These are phyloP conservation scores for Chalaropsis thielavioides DNA, from an alignment of 2,329 filamentous ascomycete genomes.

Conservation along the genomic window DNA sequence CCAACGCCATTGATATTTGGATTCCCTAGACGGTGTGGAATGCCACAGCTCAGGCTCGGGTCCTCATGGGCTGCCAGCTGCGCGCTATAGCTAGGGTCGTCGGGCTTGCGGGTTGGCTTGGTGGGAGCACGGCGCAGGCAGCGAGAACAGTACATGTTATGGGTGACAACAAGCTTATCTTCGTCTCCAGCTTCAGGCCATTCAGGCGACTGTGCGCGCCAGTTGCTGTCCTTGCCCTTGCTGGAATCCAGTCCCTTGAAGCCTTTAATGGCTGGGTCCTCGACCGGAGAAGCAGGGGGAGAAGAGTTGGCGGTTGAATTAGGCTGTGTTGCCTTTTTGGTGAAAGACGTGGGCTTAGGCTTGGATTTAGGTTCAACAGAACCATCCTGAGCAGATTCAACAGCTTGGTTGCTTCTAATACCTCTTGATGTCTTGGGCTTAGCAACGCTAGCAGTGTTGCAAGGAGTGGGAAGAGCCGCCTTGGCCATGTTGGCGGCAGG, in stretches of 20 bases:
- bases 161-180: not conserved
- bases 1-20: conserved; percentile 10
- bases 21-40: conserved; percentile 13
- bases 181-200: conserved; percentile 4
- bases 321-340: not conserved
- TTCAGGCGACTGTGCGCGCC: conserved; percentile 6
- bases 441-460: not conserved
- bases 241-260: not conserved
- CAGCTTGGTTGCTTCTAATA: not conserved
- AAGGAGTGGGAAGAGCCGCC: not conserved
- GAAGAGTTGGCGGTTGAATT: not conserved
- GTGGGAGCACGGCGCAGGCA: conserved; percentile 13
- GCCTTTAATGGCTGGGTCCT: too few species aligned
- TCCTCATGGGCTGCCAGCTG: conserved; percentile 15
- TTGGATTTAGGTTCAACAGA: not conserved
- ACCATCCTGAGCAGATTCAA: not conserved
- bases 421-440: not conserved
- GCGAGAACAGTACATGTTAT: conserved; percentile 16
- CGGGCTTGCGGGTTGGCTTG: conserved; percentile 6
- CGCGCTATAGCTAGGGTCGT: conserved; percentile 2
- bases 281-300: not conserved
- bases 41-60: conserved; percentile 12
- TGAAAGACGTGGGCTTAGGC: not conserved
- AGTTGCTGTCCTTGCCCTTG: not conserved
- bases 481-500: not conserved